Percentiles rank a stretch among this genome's conserved stretches.
Conservation (phyloP, 306 rosid genomes). For the Neltuma alba region DNA sequence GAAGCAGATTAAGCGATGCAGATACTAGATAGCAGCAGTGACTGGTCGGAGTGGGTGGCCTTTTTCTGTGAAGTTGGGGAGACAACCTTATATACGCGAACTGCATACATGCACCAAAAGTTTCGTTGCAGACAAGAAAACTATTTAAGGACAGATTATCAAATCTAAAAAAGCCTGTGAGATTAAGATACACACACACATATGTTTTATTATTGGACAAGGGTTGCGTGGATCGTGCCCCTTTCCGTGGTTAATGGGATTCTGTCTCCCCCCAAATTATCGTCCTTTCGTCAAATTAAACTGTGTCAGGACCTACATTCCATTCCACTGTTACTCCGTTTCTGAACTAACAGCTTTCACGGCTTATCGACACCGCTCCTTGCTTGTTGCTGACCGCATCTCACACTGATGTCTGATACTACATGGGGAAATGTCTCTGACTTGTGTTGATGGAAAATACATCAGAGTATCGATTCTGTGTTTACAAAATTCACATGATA, state of each 20-base stretch:
- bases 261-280: slow-evolving; percentile 37
- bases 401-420: too few relatives aligned
- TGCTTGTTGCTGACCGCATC: too few relatives aligned
- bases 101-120: not conserved
- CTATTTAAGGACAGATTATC: not conserved
- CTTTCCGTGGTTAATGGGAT: slow-evolving; percentile 42
- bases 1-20: not conserved
- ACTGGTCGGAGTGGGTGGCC: not conserved
- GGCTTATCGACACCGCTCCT: not conserved
- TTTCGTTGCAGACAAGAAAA: not conserved
- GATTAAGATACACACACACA: not conserved
- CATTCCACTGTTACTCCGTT: not conserved
- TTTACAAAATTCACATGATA: too few relatives aligned
- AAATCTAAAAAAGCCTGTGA: not conserved
- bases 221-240: slow-evolving; percentile 14
- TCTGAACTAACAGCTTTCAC: not conserved
- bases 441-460: too few relatives aligned
- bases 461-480: too few relatives aligned
- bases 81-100: not conserved
- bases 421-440: too few relatives aligned
- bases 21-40: not conserved
- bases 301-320: slow-evolving; percentile 26
- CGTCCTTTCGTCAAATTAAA: slow-evolving; percentile 8
- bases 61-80: slow-evolving; percentile 5
- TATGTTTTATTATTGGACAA: not conserved